These are phyloP conservation scores for Ophiocordyceps unilateralis DNA, from an alignment of 2,329 filamentous ascomycete species.

Conservation along the genomic window DNA sequence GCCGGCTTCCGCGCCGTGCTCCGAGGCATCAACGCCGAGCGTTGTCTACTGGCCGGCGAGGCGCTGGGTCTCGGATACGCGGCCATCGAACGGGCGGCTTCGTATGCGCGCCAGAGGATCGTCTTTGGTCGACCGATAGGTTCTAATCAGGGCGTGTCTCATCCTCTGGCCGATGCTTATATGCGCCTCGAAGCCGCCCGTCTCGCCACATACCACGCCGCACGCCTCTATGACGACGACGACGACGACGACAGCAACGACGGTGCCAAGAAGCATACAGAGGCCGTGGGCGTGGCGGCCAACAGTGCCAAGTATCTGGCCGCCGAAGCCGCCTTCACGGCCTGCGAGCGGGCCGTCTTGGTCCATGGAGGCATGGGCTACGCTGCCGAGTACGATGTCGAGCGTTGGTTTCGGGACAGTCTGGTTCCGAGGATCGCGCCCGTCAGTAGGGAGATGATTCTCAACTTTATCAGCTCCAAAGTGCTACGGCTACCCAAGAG, in stretches of 20 bases:
- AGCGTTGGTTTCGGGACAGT: constrained; percentile 47
- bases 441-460: constrained; percentile 55
- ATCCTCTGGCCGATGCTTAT: constrained; percentile 48
- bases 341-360: constrained; percentile 43
- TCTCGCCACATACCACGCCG: constrained; percentile 47
- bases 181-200: constrained; percentile 50
- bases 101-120: constrained; percentile 48
- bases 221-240: constrained; percentile 41
- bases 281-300: constrained; percentile 38
- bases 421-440: constrained; percentile 48
- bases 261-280: constrained; percentile 22
- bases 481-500: constrained; percentile 37
- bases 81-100: constrained; percentile 41
- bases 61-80: constrained; percentile 67
- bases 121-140: constrained; percentile 44
- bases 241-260: too few species aligned
- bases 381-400: constrained; percentile 46
- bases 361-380: constrained; percentile 35
- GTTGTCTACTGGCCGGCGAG: constrained; percentile 61
- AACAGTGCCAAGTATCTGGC: constrained; percentile 58
- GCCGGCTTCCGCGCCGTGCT: constrained; percentile 67
- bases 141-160: constrained; percentile 41
- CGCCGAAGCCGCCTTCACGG: constrained; percentile 44
- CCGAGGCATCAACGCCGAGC: constrained; percentile 66
- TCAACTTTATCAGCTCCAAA: constrained; percentile 56